phyloP scores from a whole-genome alignment of 768 basidiomycete genomes.

The Solioccasus polychromus region DNA sequence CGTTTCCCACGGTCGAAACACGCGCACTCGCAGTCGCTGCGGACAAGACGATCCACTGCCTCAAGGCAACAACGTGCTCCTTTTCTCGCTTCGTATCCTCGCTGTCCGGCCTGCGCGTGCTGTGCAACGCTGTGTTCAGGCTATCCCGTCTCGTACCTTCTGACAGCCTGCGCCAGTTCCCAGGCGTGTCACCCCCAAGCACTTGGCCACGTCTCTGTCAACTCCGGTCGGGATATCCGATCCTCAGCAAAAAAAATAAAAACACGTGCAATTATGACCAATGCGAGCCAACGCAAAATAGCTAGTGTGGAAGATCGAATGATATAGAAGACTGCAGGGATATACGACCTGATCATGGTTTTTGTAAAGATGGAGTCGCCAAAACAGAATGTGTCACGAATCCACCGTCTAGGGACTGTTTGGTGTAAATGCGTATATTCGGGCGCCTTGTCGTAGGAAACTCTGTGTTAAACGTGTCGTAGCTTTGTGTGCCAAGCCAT shows the following conservation, averaged over 20 bases:
- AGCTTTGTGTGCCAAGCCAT: slow-evolving; percentile 27
- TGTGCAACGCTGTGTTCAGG: slow-evolving; percentile 12
- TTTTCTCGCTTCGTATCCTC: not conserved
- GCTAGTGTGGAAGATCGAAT: slow-evolving; percentile 29
- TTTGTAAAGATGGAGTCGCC: slow-evolving; percentile 2
- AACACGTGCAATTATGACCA: slow-evolving; percentile 21
- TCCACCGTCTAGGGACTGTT: slow-evolving; percentile 34
- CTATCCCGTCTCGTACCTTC: slow-evolving; percentile 1
- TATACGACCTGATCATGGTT: slow-evolving; percentile 16
- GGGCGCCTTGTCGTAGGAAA: slow-evolving; percentile 56
- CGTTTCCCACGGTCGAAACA: slow-evolving; percentile 22
- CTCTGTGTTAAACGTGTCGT: slow-evolving; percentile 55
- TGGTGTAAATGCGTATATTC: slow-evolving; percentile 51
- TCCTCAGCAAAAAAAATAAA: not conserved
- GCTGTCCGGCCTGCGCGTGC: not conserved
- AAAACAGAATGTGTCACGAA: slow-evolving; percentile 3
- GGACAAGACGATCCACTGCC: slow-evolving; percentile 16
- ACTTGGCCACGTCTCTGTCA: not conserved
- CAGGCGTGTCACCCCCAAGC: slow-evolving; percentile 9
- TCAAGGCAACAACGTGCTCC: slow-evolving; percentile 19
- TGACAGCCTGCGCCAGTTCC: slow-evolving; percentile 9
- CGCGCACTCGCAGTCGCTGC: not conserved
- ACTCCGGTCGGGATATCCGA: not conserved
- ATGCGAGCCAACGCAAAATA: slow-evolving; percentile 23
- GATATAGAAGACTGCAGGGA: slow-evolving; percentile 14